Evolutionary conservation across 176 grass and related monocot genomes (phyloP), one percentile per base, ranked within the genome.

Genomic region (Alopecurus myosuroides): DNA sequence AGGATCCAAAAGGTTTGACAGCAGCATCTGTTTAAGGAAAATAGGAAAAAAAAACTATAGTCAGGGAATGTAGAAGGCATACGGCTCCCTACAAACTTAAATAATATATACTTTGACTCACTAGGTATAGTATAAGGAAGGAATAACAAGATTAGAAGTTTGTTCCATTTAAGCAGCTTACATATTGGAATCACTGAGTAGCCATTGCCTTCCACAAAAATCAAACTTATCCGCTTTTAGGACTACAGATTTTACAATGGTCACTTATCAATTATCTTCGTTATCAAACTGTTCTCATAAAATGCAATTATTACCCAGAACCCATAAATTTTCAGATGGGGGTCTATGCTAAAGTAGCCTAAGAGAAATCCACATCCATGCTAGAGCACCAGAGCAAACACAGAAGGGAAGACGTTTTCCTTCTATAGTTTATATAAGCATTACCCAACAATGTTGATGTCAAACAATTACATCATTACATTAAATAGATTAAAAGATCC

Each of bases 1-100:
- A 98, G 68, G 95, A 98, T 80, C 95, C 95, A 92, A 98, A 98
- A 37, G 95, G 89, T 84, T 74, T 48, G 13, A 48, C 45, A 17
- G 45, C 14, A 48, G 45, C 45, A 48, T 17, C 14, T 48, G 45
- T 48, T 48, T 48, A 48, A 48, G 45, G 45, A 48, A 48, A 48
- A 48, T 48, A 14, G 13, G 17, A 48, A 48, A 48, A 14, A 12
- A 15, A 48, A 48, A 48, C 14, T 17, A 15, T 48, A 48, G 13
- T 48, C 45, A 48, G 45, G 17, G 14, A 48, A 48, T 48, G 45
- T 1, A 17, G 4, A 48, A 48, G 45, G 45, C 14, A 17, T 48
- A 17, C 12, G 14, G 13, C 45, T 48, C 14, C 29, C 30, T 65
- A 33, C 26, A 70, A 70, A 70, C 23, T 71, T 26, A 71, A 71